Evolutionary conservation across 805 yeast genomes (phyloP).

Genomic region (Lipomyces oligophaga): DNA sequence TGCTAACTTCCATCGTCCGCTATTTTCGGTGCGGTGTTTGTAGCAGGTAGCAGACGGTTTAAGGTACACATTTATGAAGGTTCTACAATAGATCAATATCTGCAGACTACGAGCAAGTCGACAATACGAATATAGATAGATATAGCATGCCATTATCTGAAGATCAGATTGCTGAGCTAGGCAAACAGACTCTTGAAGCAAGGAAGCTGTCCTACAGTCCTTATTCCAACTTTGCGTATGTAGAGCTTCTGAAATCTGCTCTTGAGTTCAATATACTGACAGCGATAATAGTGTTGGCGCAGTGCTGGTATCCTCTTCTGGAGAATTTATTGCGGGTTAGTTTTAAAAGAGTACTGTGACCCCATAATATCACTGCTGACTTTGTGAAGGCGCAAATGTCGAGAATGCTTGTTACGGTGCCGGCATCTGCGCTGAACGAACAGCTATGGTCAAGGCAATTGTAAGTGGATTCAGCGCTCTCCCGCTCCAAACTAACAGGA

Average conservation of each 20-base stretch:
- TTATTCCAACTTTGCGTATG: constrained; percentile 57
- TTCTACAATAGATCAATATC: too few species aligned
- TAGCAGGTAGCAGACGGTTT: too few species aligned
- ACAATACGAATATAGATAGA: neutral
- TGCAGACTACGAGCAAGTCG: neutral
- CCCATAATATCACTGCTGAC: too few species aligned
- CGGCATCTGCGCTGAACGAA: constrained; percentile 71
- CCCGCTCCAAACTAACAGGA: neutral
- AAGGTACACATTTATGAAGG: too few species aligned
- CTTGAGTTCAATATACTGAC: neutral
- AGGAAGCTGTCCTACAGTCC: constrained; percentile 59
- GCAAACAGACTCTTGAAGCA: constrained; percentile 38
- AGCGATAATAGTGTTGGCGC: constrained; percentile 64
- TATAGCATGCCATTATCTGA: neutral
- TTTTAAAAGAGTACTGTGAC: too few species aligned
- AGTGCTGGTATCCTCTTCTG: constrained; percentile 53
- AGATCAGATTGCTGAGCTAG: constrained; percentile 7
- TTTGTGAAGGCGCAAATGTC: constrained; percentile 83
- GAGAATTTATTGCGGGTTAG: constrained; percentile 40
- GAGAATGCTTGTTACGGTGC: constrained; percentile 92
- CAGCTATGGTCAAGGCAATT: constrained; percentile 58
- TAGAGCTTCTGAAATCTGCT: neutral
- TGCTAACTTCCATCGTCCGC: too few species aligned
- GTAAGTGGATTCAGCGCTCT: constrained; percentile 31
- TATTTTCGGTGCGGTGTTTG: too few species aligned